Conservation (phyloP, 2,329 filamentous ascomycete genomes). For the Exophiala bonariae region DNA sequence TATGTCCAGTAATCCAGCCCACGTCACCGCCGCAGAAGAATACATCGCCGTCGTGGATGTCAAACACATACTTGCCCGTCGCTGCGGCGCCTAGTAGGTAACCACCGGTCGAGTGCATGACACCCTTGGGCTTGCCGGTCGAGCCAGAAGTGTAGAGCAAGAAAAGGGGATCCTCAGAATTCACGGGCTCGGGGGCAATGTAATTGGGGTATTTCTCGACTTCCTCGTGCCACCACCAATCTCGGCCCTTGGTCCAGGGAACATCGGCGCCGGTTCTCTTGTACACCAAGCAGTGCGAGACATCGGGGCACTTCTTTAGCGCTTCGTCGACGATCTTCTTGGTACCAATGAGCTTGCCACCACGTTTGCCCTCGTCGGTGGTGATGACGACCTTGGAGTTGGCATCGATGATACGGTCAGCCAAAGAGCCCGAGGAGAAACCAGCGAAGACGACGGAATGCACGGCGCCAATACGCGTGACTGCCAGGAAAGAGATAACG, state of each 20-base stretch:
- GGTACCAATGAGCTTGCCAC: conserved; percentile 93
- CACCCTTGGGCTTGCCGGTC: conserved; percentile 97
- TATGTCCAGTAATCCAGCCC: conserved; percentile 98
- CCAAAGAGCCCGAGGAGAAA: conserved; percentile 93
- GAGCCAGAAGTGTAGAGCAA: conserved; percentile 97
- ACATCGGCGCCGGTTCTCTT: conserved; percentile 93
- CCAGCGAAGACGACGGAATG: conserved; percentile 98
- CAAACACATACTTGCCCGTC: conserved; percentile 98
- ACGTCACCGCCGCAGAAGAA: conserved; percentile 99
- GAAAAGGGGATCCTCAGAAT: conserved; percentile 94
- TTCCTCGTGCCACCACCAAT: conserved; percentile 99
- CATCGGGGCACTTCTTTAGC: conserved; percentile 90
- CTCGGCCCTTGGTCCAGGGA: conserved; percentile 83
- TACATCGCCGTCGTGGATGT: conserved; percentile 88
- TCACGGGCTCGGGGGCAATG: conserved; percentile 83
- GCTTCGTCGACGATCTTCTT: conserved; percentile 98
- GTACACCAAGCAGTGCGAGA: conserved; percentile 83
- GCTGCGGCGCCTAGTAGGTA: conserved; percentile 91
- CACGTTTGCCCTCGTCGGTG: conserved; percentile 94
- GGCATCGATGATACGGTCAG: conserved; percentile 90
- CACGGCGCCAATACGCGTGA: conserved; percentile 86
- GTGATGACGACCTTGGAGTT: conserved; percentile 93
- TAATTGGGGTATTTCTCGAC: conserved; percentile 95
- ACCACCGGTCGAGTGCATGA: conserved; percentile 95
- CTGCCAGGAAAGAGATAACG: conserved; percentile 85